Evolutionary conservation across 345 rosid genomes (phyloP).

Genomic region (Physaria fendleri): DNA sequence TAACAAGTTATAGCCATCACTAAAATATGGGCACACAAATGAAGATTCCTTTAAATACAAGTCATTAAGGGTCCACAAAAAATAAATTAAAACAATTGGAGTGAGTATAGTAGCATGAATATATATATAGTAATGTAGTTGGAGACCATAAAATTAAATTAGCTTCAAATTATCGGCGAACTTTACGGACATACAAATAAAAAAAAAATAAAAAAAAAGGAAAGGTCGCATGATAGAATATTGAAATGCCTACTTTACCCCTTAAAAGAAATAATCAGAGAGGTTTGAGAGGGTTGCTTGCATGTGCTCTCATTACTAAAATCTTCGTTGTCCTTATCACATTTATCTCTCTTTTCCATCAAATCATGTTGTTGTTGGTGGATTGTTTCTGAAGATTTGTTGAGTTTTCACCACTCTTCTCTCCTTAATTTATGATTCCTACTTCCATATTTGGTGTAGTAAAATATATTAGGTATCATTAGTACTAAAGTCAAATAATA

Average conservation of each 20-base stretch:
- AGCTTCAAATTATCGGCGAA: constrained; percentile 8
- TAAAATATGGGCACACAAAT: neutral
- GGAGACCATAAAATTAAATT: constrained; percentile 11
- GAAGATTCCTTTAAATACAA: constrained; percentile 1
- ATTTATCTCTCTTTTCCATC: constrained; percentile 22
- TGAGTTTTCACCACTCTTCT: constrained; percentile 4
- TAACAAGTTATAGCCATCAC: too few species aligned
- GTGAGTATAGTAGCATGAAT: neutral
- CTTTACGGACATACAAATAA: constrained; percentile 6
- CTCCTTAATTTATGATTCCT: constrained; percentile 25
- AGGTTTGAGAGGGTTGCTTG: constrained; percentile 21
- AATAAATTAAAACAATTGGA: neutral
- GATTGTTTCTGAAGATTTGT: constrained; percentile 18
- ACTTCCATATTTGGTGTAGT: neutral
- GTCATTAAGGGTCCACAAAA: neutral
- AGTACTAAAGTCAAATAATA: neutral
- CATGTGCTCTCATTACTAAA: constrained; percentile 29
- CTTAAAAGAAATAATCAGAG: neutral
- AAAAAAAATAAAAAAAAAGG: constrained; percentile 12
- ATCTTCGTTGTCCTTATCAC: constrained; percentile 26
- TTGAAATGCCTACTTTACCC: constrained; percentile 1
- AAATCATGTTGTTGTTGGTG: constrained; percentile 24
- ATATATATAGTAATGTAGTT: neutral
- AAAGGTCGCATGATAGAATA: neutral
- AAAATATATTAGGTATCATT: neutral